A percentile compares a stretch with the other conserved stretches of the same genome.
phyloP scores from a whole-genome alignment of 805 yeast species.

The Schizosaccharomyces osmophilus region DNA sequence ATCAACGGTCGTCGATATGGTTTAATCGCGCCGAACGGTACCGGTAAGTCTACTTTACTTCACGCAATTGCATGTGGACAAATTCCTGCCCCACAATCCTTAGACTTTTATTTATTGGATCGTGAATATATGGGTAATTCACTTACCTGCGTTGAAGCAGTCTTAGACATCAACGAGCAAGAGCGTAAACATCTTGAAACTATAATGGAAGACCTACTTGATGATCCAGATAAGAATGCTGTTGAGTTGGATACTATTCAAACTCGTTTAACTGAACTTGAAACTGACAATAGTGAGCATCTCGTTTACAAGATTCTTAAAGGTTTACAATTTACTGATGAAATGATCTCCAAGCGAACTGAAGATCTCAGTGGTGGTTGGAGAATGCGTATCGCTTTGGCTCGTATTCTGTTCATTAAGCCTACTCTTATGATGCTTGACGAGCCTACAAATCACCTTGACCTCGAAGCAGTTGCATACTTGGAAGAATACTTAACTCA shows the following conservation, averaged over 20 bases:
- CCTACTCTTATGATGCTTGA: constrained; percentile 85
- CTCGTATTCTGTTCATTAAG: constrained; percentile 92
- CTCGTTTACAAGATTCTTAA: constrained; percentile 86
- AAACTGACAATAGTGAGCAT: constrained; percentile 82
- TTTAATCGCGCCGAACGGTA: constrained; percentile 91
- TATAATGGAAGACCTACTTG: constrained; percentile 42
- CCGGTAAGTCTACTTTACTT: constrained; percentile 91
- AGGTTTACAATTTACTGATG: constrained; percentile 86
- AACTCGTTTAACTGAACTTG: constrained; percentile 65
- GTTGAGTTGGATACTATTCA: constrained; percentile 80
- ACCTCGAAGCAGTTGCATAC: constrained; percentile 98
- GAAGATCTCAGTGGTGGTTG: constrained; percentile 99
- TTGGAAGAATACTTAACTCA: constrained; percentile 90
- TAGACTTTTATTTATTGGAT: constrained; percentile 78
- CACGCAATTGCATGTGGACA: constrained; percentile 89
- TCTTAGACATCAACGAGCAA: constrained; percentile 84
- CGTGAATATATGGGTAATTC: constrained; percentile 95
- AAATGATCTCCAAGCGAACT: constrained; percentile 76
- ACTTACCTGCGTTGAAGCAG: constrained; percentile 79
- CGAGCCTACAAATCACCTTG: constrained; percentile 98
- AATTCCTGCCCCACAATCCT: constrained; percentile 75
- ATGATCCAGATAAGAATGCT: constrained; percentile 33
- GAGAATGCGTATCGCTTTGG: constrained; percentile 98
- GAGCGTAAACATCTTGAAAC: constrained; percentile 86
- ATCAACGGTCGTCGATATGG: constrained; percentile 96